A percentile compares a stretch with the other conserved stretches of the same genome.
Evolutionary conservation across 495 filamentous ascomycete species (phyloP).

Genomic region (Penicillium crystallinum): DNA sequence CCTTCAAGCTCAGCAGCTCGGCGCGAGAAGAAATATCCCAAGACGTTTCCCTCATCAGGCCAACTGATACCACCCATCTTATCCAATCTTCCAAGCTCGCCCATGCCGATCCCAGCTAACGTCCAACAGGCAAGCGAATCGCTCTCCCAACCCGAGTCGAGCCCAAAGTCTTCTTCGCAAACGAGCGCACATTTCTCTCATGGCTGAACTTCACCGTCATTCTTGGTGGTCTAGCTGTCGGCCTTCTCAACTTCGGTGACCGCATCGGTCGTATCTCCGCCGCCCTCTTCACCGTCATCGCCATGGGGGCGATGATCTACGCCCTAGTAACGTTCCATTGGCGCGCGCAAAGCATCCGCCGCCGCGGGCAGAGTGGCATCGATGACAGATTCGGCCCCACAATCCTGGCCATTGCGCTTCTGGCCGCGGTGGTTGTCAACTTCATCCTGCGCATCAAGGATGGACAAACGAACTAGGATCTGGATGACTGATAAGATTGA

Average conservation of each 20-base stretch:
- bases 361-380: conserved; percentile 88
- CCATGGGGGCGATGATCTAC: conserved; percentile 94
- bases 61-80: neutral
- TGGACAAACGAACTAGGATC: conserved; percentile 15
- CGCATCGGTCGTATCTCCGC: conserved; percentile 86
- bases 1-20: neutral
- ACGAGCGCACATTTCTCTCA: conserved; percentile 97
- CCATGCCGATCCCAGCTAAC: neutral
- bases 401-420: conserved; percentile 74
- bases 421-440: conserved; percentile 87
- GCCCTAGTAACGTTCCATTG: conserved; percentile 94
- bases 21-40: neutral
- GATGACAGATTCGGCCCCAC: conserved; percentile 94
- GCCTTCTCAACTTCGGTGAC: conserved; percentile 97
- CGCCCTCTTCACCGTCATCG: conserved; percentile 87
- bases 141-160: conserved; percentile 97
- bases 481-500: neutral
- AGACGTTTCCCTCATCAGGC: neutral
- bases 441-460: conserved; percentile 80
- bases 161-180: conserved; percentile 99
- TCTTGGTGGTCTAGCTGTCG: conserved; percentile 89
- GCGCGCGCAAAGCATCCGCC: conserved; percentile 87
- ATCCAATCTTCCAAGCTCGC: neutral
- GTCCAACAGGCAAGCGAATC: conserved; percentile 79
- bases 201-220: conserved; percentile 99